Conservation (phyloP, 805 yeast genomes). For the Yarrowia sp. region DNA sequence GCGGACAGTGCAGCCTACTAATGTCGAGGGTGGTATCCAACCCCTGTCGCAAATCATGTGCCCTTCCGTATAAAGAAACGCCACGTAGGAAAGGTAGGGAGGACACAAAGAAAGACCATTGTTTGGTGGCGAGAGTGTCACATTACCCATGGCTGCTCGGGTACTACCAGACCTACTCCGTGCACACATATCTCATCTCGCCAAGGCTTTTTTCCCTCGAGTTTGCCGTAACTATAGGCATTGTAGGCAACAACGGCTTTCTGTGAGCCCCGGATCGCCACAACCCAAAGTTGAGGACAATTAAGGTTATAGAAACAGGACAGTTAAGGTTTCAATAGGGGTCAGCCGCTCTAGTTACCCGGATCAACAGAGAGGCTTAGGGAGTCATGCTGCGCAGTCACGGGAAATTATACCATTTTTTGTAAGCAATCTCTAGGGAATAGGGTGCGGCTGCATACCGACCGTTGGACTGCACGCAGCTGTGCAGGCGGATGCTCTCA, state of each 20-base stretch:
- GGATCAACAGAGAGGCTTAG: background rate
- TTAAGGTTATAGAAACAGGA: background rate
- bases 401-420: conserved; percentile 5
- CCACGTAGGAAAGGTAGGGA: background rate
- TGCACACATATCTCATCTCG: background rate
- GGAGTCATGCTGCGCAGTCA: background rate
- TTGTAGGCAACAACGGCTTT: background rate
- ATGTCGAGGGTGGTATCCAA: background rate
- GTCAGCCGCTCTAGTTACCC: conserved; percentile 24
- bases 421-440: background rate
- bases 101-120: background rate
- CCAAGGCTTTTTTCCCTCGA: background rate
- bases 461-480: background rate
- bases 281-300: background rate
- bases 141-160: background rate
- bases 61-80: conserved; percentile 1
- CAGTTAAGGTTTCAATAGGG: conserved; percentile 7
- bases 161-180: background rate
- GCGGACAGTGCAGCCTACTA: too few relatives aligned
- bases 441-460: conserved; percentile 2
- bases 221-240: background rate
- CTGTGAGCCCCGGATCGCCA: conserved; percentile 6
- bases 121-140: background rate
- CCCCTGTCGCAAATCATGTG: conserved; percentile 16
- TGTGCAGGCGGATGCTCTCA: background rate